Conservation (phyloP, 345 rosid genomes). For the Salix purpurea region DNA sequence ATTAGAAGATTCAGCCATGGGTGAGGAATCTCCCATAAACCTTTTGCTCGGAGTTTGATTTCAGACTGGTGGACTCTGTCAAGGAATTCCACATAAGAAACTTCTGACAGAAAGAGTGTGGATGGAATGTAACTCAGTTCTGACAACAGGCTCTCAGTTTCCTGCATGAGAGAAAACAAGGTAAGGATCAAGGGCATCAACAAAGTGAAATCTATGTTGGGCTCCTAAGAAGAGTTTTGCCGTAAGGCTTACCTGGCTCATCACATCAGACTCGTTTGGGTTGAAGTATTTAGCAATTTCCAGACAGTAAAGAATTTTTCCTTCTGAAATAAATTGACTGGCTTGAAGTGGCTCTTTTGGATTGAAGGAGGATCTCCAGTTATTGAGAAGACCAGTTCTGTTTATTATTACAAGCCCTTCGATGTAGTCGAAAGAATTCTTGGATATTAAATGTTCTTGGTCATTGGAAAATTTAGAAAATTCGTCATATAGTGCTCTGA, state of each 20-base stretch:
- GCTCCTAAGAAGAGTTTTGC: background rate
- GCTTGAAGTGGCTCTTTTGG: conserved; percentile 69
- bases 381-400: conserved; percentile 66
- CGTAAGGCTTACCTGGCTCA: conserved; percentile 46
- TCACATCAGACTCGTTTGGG: conserved; percentile 37
- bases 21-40: conserved; percentile 92
- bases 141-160: conserved; percentile 49
- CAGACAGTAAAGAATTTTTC: conserved; percentile 75
- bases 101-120: conserved; percentile 66
- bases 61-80: conserved; percentile 75
- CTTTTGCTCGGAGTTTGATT: conserved; percentile 63
- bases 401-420: conserved; percentile 87
- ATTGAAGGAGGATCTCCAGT: conserved; percentile 79
- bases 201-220: background rate
- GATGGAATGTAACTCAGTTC: conserved; percentile 61
- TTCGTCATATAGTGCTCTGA: conserved; percentile 77
- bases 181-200: background rate
- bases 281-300: conserved; percentile 78
- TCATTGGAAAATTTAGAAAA: conserved; percentile 71
- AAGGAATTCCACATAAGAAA: conserved; percentile 71
- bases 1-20: conserved; percentile 92
- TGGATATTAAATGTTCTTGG: conserved; percentile 67
- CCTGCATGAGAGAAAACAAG: conserved; percentile 35
- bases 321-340: conserved; percentile 65
- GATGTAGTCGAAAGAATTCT: conserved; percentile 68